A percentile compares a stretch with the other conserved stretches of the same genome.
Conservation (phyloP, 306 rosid genomes). For the Castanopsis chinensis region DNA sequence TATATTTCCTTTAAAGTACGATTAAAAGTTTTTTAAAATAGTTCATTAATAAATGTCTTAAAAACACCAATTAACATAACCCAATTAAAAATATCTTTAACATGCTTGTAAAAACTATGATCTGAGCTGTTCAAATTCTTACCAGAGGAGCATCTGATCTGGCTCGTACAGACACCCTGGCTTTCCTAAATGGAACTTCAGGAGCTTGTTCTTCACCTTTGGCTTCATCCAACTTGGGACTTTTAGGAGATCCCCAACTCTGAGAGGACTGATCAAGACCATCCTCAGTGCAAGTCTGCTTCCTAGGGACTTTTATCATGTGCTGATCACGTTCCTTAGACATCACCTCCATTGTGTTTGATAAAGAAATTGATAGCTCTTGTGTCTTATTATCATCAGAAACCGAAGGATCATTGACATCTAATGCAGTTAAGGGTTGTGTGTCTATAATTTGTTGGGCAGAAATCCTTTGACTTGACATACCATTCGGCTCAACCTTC, state of each 20-base stretch:
- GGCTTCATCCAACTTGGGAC: slow-evolving; percentile 24
- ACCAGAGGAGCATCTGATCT: slow-evolving; percentile 55
- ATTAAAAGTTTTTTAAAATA: too few species aligned
- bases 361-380: slow-evolving; percentile 25
- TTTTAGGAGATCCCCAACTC: slow-evolving; percentile 32
- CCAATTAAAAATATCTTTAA: too few species aligned
- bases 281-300: slow-evolving; percentile 24
- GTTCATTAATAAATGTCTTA: fast-evolving
- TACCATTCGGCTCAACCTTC: slow-evolving; percentile 29
- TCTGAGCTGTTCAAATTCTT: neutral
- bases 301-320: slow-evolving; percentile 21
- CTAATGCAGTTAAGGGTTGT: slow-evolving; percentile 1
- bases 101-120: neutral
- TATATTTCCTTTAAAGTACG: fast-evolving
- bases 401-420: slow-evolving; percentile 21
- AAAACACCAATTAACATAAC: fast-evolving
- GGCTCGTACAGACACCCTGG: slow-evolving; percentile 54
- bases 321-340: slow-evolving; percentile 21
- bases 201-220: slow-evolving; percentile 20
- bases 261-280: slow-evolving; percentile 35
- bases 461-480: neutral
- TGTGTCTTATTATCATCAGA: slow-evolving; percentile 23
- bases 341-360: slow-evolving; percentile 29
- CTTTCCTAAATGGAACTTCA: slow-evolving; percentile 36
- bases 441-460: slow-evolving; percentile 21